Conservation (phyloP, 1,139 yeast genomes). For the Pneumocystis wakefieldiae region DNA sequence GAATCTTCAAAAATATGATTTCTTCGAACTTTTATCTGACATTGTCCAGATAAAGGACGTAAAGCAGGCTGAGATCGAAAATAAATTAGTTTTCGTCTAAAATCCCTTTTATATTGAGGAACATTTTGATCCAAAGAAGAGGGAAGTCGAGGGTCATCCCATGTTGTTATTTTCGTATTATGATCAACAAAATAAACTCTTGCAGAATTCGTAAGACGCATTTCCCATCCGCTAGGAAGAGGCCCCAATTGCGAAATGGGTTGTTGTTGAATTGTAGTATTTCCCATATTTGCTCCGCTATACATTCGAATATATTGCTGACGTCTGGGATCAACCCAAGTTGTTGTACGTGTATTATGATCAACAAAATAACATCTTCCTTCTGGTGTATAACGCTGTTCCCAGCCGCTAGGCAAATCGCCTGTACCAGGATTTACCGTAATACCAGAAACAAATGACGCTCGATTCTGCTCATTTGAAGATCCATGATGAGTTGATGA, state of each 20-base stretch:
- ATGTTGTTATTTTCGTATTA: conserved; percentile 94
- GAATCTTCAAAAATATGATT: conserved; percentile 94
- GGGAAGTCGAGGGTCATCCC: conserved; percentile 99
- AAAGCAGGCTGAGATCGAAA: conserved; percentile 97
- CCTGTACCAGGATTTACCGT: conserved; percentile 93
- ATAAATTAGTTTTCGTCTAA: conserved; percentile 89
- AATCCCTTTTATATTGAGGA: conserved; percentile 98
- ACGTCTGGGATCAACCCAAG: conserved; percentile 99
- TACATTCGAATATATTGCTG: conserved; percentile 95
- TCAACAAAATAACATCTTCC: conserved; percentile 97
- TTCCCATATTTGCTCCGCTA: conserved; percentile 35
- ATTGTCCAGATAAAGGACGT: conserved; percentile 93
- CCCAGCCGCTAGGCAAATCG: conserved; percentile 98
- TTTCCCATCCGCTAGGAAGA: conserved; percentile 97
- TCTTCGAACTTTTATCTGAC: conserved; percentile 94
- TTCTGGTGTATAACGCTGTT: conserved; percentile 92
- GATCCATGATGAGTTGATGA: conserved; percentile 16
- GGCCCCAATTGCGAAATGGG: conserved; percentile 98
- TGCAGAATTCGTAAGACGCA: conserved; percentile 96
- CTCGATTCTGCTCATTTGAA: conserved; percentile 27
- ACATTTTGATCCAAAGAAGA: conserved; percentile 94
- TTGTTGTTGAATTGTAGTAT: conserved; percentile 83
- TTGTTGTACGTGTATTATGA: conserved; percentile 94
- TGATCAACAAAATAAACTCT: conserved; percentile 97
- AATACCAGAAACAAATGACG: conserved; percentile 42